Percentiles rank a stretch among this genome's conserved stretches.
Conservation (phyloP, 306 rosid species). For the Hippophae gyantsensis region DNA sequence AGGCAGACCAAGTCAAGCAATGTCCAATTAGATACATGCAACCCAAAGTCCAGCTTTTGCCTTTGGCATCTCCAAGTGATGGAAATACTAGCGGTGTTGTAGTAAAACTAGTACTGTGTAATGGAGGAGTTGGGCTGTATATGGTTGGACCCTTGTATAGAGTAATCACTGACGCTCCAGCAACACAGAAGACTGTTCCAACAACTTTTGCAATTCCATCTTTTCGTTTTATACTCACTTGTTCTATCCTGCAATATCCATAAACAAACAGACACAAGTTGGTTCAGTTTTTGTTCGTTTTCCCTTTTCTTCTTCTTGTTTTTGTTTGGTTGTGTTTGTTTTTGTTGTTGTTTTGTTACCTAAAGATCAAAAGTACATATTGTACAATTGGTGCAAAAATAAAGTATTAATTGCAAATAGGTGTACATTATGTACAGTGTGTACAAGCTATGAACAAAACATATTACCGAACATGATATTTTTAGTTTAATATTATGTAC, state of each 20-base stretch:
- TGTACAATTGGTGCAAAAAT: too few species aligned
- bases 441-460: too few species aligned
- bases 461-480: too few species aligned
- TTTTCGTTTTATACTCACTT: conserved; percentile 39
- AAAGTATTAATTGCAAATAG: too few species aligned
- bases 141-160: conserved; percentile 74
- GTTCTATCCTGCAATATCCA: conserved; percentile 36
- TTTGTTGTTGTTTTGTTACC: too few species aligned
- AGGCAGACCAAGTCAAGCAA: conserved; percentile 68
- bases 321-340: too few species aligned
- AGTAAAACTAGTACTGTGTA: conserved; percentile 14
- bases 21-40: conserved; percentile 61
- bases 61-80: conserved; percentile 8
- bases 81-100: background rate
- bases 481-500: too few species aligned
- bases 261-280: background rate
- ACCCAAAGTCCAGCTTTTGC: conserved; percentile 52
- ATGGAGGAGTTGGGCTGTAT: conserved; percentile 30
- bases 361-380: too few species aligned
- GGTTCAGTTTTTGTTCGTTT: too few species aligned
- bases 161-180: conserved; percentile 59
- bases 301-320: too few species aligned
- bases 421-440: too few species aligned
- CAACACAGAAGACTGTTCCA: conserved; percentile 62
- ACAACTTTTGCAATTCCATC: conserved; percentile 61